These are phyloP conservation scores for Balakata baccata DNA, from an alignment of 345 rosid genomes.

Conservation along the genomic window DNA sequence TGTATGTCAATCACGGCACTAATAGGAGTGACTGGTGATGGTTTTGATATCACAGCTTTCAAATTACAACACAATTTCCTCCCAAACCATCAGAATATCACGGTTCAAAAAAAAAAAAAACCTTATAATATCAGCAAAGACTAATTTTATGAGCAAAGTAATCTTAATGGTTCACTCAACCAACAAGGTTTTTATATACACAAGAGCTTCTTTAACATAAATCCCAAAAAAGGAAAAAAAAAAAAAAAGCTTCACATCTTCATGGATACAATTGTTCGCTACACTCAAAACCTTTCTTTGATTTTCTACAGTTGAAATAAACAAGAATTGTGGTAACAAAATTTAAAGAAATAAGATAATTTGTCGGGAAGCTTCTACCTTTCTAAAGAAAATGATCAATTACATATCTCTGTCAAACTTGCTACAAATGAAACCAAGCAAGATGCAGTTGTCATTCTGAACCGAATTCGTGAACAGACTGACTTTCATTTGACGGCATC, in stretches of 20 bases:
- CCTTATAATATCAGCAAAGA: too few species aligned
- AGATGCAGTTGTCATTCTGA: too few species aligned
- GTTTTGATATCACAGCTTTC: too few species aligned
- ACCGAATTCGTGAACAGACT: too few species aligned
- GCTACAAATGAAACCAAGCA: background rate
- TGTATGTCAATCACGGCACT: too few species aligned
- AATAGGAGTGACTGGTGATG: too few species aligned
- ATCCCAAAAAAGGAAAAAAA: background rate
- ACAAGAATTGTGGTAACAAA: conserved; percentile 17
- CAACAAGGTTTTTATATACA: conserved; percentile 24
- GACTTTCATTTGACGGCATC: background rate
- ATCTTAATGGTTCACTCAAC: background rate
- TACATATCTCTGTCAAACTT: conserved; percentile 14
- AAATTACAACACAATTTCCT: too few species aligned
- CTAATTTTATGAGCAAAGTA: too few species aligned
- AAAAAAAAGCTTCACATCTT: conserved; percentile 25
- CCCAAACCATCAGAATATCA: too few species aligned
- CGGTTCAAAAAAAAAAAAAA: too few species aligned
- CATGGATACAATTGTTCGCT: conserved; percentile 20
- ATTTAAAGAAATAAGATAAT: background rate
- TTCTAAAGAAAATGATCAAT: conserved; percentile 22
- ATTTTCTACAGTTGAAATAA: conserved; percentile 37
- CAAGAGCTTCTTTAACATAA: conserved; percentile 6
- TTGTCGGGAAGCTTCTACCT: conserved; percentile 13
- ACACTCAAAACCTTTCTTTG: conserved; percentile 25